These are phyloP conservation scores for Trichoderma virens DNA, from an alignment of 495 filamentous ascomycete genomes.

Conservation along the genomic window DNA sequence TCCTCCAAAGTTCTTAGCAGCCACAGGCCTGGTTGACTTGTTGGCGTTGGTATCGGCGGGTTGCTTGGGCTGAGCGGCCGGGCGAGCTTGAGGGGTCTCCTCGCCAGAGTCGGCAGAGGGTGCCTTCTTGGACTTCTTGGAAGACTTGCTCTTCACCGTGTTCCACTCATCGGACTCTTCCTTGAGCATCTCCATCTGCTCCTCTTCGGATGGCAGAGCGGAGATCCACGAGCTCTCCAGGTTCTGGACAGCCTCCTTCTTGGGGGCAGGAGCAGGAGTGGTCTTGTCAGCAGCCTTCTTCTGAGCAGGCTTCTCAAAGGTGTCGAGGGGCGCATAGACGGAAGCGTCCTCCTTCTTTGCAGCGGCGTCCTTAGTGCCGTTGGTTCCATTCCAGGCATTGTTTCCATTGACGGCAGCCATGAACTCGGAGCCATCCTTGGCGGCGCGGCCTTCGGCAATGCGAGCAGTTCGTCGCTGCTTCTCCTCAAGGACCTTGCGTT, in stretches of 20 bases:
- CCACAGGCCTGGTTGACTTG: constrained; percentile 18
- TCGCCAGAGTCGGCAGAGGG: constrained; percentile 20
- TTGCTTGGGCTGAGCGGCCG: constrained; percentile 10
- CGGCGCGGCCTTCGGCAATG: constrained; percentile 68
- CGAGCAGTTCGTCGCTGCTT: constrained; percentile 74
- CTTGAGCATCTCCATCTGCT: constrained; percentile 65
- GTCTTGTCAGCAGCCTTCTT: constrained; percentile 23
- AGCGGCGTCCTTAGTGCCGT: constrained; percentile 16
- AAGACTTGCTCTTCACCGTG: constrained; percentile 61
- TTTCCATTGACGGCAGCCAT: constrained; percentile 39
- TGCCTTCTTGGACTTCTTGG: constrained; percentile 31
- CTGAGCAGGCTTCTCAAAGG: constrained; percentile 46
- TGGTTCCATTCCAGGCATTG: constrained; percentile 14
- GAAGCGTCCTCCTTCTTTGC: constrained; percentile 18
- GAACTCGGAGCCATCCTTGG: constrained; percentile 58
- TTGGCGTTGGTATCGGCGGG: constrained; percentile 15
- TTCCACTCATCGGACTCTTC: constrained; percentile 61
- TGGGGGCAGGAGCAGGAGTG: constrained; percentile 8
- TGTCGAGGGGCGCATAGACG: constrained; percentile 59
- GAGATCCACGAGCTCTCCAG: constrained; percentile 37
- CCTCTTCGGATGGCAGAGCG: constrained; percentile 71
- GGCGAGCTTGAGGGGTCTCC: constrained; percentile 13
- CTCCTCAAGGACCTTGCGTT: constrained; percentile 63
- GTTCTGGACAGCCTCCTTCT: background rate
- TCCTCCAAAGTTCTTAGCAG: constrained; percentile 22